A percentile compares a stretch with the other conserved stretches of the same genome.
Conservation (phyloP, 345 rosid species). For the Eucalyptus sp. region DNA sequence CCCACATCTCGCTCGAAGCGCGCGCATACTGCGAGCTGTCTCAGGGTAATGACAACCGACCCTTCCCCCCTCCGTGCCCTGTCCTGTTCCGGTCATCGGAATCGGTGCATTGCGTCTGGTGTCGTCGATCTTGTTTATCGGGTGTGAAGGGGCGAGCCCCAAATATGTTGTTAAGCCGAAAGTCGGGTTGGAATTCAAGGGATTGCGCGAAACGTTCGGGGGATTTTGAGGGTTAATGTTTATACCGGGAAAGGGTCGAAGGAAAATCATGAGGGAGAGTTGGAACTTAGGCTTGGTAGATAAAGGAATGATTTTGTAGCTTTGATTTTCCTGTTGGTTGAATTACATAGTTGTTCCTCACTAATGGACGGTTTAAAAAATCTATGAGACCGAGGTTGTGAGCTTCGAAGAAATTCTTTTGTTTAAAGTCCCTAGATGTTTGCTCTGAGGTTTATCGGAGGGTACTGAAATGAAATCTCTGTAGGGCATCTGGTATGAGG, state of each 20-base stretch:
- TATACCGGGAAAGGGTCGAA: neutral
- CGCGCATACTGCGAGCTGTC: slow-evolving; percentile 18
- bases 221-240: neutral
- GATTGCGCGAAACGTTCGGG: neutral
- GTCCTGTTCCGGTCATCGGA: neutral
- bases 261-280: neutral
- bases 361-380: neutral
- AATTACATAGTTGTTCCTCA: neutral
- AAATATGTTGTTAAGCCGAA: neutral
- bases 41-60: slow-evolving; percentile 2
- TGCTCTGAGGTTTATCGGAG: neutral
- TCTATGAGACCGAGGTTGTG: neutral
- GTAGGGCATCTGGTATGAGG: neutral
- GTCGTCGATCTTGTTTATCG: neutral
- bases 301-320: neutral
- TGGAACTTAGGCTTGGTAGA: neutral
- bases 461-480: neutral
- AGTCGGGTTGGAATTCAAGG: neutral
- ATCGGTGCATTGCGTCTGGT: neutral
- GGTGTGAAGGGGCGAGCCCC: neutral
- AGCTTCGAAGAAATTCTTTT: neutral
- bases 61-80: neutral
- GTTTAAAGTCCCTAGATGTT: neutral
- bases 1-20: slow-evolving; percentile 7
- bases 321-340: neutral